Base-by-base conservation (phyloP, 1,139 yeast species). In the Petasospora fabianii region DNA sequence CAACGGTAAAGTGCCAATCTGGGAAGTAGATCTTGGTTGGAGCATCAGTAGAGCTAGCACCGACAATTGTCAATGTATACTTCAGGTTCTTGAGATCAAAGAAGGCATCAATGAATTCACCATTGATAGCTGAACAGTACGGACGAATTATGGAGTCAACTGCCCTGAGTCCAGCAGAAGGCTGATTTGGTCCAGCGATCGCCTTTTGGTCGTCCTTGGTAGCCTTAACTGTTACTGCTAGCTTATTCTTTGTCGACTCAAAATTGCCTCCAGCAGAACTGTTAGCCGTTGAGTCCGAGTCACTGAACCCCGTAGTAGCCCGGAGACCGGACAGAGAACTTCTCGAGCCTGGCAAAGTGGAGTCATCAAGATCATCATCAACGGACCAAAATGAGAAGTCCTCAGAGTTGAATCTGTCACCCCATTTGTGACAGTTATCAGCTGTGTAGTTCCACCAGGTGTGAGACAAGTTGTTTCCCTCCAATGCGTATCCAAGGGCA, bases 361-460 rank as follows among this genome's bases (percentile, higher is more conserved):
- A 18, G 21, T 46, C 48, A 29, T 43, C 45, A 14, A 40, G 13
- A 30, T 44, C 56, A 53, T 84, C 90, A 46, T 85, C 94, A 5
- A 68, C 63, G 3, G 92, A 82, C 84, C 84, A 88, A 43, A 90
- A 77, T 1, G 96, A 84, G 54, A 92, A 80, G 59, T 90, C 97
- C 57, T 90, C 98, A 49, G 87, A 80, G 56, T 90, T 90, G 95
- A 97, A 90, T 28, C 73, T 62, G 60, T 90, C 98, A 0, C 98
- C 98, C 80, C 84, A 77, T 53, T 74, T 64, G 60, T 88, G 95
- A 28, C 77, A 66, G 58, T 88, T 90, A 34, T 68, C 64, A 11
- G 82, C 71, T 27, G 85, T 74, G 57, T 90, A 90, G 48, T 87
- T 80, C 97, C 98, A 90, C 52, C 80, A 74, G 1, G 96, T 81